A percentile compares a stretch with the other conserved stretches of the same genome.
These are phyloP conservation scores for Chamaecrista fasciculata DNA, from an alignment of 306 rosid genomes.

Conservation along the genomic window DNA sequence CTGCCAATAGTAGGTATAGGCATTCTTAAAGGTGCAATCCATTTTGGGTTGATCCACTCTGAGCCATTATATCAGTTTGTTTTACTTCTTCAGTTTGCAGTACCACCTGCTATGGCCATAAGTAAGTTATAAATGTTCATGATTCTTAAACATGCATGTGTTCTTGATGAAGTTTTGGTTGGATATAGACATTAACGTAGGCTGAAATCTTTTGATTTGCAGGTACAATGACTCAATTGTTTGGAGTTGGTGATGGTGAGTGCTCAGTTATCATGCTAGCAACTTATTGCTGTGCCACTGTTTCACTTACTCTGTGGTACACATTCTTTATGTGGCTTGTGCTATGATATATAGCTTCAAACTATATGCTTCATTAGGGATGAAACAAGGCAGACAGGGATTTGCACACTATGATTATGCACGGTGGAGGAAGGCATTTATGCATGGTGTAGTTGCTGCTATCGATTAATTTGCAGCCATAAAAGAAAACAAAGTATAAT, in stretches of 20 bases:
- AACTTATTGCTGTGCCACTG: not conserved
- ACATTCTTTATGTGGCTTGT: not conserved
- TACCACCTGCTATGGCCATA: constrained; percentile 7
- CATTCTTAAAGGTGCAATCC: not conserved
- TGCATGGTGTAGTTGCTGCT: too few species aligned
- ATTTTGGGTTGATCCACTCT: not conserved
- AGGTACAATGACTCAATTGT: not conserved
- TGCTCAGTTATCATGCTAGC: not conserved
- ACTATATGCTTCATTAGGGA: not conserved
- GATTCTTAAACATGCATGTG: not conserved
- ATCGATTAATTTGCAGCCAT: too few species aligned
- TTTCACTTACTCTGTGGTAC: not conserved
- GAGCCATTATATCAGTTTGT: constrained; percentile 14
- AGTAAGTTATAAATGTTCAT: not conserved
- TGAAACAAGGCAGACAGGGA: not conserved
- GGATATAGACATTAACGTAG: not conserved
- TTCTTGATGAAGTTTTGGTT: not conserved
- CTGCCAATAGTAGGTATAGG: constrained; percentile 2
- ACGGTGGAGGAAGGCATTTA: too few species aligned
- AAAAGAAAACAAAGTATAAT: too few species aligned
- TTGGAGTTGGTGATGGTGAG: not conserved
- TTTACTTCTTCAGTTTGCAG: not conserved
- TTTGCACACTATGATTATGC: not conserved
- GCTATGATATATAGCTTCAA: not conserved
- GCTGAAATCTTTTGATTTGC: not conserved